Evolutionary conservation across 345 rosid genomes (phyloP).

Genomic region (Eucalyptus erythrocorys): DNA sequence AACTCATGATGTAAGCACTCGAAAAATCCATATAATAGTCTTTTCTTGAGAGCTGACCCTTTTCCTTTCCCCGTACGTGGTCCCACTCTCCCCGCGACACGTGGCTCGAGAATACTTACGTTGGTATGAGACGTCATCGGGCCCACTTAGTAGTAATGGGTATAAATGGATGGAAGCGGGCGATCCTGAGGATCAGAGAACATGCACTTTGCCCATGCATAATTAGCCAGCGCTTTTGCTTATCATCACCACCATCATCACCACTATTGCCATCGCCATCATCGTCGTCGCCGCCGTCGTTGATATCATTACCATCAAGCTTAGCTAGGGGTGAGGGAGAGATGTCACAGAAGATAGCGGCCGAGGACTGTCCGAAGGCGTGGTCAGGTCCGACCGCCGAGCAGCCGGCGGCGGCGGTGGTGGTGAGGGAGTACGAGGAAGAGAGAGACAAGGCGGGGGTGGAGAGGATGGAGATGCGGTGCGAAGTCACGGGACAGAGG

Average conservation of each 20-base stretch:
- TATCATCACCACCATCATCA: not conserved
- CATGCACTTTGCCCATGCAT: not conserved
- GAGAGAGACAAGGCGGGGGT: slow-evolving; percentile 39
- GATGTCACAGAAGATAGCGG: slow-evolving; percentile 26
- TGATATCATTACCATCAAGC: not conserved
- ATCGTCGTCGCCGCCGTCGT: not conserved
- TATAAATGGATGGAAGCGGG: not conserved
- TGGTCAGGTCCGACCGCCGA: not conserved
- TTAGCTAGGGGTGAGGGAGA: not conserved
- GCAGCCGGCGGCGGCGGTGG: not conserved
- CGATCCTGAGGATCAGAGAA: not conserved
- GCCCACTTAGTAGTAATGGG: not conserved
- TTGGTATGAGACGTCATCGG: not conserved
- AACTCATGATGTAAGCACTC: not conserved
- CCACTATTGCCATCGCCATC: not conserved
- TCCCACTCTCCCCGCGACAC: not conserved
- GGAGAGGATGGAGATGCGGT: slow-evolving; percentile 54
- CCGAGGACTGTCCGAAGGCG: not conserved
- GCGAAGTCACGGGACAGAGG: slow-evolving; percentile 16
- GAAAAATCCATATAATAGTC: not conserved
- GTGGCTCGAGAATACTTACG: not conserved
- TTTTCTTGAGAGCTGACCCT: not conserved
- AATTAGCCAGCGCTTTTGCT: not conserved
- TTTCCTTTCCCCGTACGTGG: not conserved
- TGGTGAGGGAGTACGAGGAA: slow-evolving; percentile 55